Percentiles rank a stretch among this genome's conserved stretches.
Evolutionary conservation across 768 basidiomycete genomes (phyloP).

Genomic region (Russula ochroleuca): DNA sequence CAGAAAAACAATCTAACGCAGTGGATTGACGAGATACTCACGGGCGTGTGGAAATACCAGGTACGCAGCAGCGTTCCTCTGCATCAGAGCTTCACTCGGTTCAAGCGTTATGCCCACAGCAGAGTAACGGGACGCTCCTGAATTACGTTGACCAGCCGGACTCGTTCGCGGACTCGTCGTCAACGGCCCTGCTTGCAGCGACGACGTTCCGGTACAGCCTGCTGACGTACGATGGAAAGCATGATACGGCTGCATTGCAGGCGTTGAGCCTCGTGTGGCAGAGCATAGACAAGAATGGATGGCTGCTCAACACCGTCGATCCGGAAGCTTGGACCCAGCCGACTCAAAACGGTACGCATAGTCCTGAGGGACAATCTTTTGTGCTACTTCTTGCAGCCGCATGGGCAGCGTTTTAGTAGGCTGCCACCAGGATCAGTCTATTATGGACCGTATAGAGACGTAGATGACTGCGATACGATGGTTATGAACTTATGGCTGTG

Average conservation of each 20-base stretch:
- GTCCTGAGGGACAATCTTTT: slow-evolving; percentile 28
- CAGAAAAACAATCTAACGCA: slow-evolving; percentile 44
- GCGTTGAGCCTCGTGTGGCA: slow-evolving; percentile 39
- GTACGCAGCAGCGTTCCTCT: slow-evolving; percentile 31
- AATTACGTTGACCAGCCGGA: slow-evolving; percentile 49
- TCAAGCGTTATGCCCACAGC: slow-evolving; percentile 30
- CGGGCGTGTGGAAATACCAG: slow-evolving; percentile 43
- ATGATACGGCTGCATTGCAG: slow-evolving; percentile 41
- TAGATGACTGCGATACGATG: neutral
- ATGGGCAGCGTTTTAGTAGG: slow-evolving; percentile 20
- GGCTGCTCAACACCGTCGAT: slow-evolving; percentile 26
- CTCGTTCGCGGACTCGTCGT: slow-evolving; percentile 53
- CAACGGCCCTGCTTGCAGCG: slow-evolving; percentile 55
- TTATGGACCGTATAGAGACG: neutral
- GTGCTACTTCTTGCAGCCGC: slow-evolving; percentile 27
- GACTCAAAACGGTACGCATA: slow-evolving; percentile 14
- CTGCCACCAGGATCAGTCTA: neutral
- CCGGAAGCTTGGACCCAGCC: slow-evolving; percentile 6
- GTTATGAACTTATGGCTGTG: neutral
- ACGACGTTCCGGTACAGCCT: slow-evolving; percentile 51
- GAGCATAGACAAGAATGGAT: slow-evolving; percentile 38
- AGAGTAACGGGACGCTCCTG: slow-evolving; percentile 43
- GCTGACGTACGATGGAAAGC: slow-evolving; percentile 38
- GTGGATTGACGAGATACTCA: slow-evolving; percentile 55
- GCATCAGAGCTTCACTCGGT: neutral